A percentile compares a stretch with the other conserved stretches of the same genome.
Conservation (phyloP, 345 rosid species). For the Arabis alpina region DNA sequence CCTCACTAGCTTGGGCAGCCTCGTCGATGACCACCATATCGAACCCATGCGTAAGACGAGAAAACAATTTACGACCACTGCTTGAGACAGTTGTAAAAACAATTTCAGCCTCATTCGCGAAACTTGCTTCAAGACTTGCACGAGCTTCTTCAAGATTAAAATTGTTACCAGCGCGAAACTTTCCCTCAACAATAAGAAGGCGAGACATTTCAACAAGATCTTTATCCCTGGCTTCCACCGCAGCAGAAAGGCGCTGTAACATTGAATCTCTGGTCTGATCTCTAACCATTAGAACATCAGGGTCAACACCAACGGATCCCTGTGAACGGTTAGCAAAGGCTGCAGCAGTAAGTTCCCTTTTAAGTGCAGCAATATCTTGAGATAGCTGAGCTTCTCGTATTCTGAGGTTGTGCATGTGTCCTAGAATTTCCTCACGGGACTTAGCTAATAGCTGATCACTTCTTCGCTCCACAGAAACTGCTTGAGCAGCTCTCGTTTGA, state of each 20-base stretch:
- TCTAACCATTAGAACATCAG: constrained; percentile 84
- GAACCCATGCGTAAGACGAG: constrained; percentile 97
- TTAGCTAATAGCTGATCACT: constrained; percentile 84
- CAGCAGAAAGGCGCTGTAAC: constrained; percentile 94
- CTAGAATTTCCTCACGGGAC: constrained; percentile 83
- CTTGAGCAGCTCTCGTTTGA: constrained; percentile 98
- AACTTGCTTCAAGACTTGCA: constrained; percentile 95
- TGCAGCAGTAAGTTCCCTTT: constrained; percentile 72
- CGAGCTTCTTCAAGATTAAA: constrained; percentile 98
- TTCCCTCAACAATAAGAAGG: constrained; percentile 77
- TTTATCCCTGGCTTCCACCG: constrained; percentile 93
- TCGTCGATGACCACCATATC: constrained; percentile 99
- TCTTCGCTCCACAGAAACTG: constrained; percentile 98
- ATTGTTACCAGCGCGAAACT: constrained; percentile 76
- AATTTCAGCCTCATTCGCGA: constrained; percentile 99
- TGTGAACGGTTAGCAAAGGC: constrained; percentile 85
- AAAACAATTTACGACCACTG: constrained; percentile 96
- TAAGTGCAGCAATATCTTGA: constrained; percentile 76
- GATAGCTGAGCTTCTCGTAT: constrained; percentile 78
- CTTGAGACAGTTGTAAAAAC: constrained; percentile 99
- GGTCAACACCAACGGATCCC: constrained; percentile 98
- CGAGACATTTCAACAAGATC: constrained; percentile 98
- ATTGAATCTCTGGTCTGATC: constrained; percentile 88
- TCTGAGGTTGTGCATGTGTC: constrained; percentile 85
- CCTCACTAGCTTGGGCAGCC: constrained; percentile 99